Conservation (phyloP, 2,329 filamentous ascomycete genomes). For the Golovinomyces cichoracearum region DNA sequence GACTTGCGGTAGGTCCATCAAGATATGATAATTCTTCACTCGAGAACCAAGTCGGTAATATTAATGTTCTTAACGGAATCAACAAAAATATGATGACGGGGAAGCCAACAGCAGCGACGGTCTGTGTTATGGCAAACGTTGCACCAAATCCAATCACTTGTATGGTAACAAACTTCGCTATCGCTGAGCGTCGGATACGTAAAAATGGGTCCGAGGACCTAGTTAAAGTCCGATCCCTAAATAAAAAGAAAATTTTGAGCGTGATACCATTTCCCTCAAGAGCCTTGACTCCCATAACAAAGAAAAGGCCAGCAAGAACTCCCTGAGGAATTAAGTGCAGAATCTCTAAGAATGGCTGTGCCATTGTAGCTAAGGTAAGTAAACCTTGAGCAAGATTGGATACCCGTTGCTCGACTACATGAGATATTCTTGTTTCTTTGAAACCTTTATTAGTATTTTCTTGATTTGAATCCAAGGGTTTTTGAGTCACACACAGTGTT, state of each 20-base stretch:
- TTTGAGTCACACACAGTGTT: slow-evolving; percentile 45
- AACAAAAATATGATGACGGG: slow-evolving; percentile 20
- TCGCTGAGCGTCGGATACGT: slow-evolving; percentile 32
- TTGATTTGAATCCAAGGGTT: slow-evolving; percentile 19
- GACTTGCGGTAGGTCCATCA: slow-evolving; percentile 44
- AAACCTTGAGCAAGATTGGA: slow-evolving; percentile 58
- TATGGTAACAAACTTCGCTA: slow-evolving; percentile 45
- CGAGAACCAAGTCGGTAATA: slow-evolving; percentile 18
- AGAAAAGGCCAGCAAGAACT: slow-evolving; percentile 58
- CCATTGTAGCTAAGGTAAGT: slow-evolving; percentile 55
- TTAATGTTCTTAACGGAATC: slow-evolving; percentile 11
- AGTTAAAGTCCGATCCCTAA: slow-evolving; percentile 37
- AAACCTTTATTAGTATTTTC: slow-evolving; percentile 32
- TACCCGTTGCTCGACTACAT: slow-evolving; percentile 52
- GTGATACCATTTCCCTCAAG: slow-evolving; percentile 56
- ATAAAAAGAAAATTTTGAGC: slow-evolving; percentile 43
- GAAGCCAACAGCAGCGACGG: slow-evolving; percentile 58
- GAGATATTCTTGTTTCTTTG: slow-evolving; percentile 24
- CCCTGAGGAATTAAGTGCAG: slow-evolving; percentile 56
- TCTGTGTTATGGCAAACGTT: slow-evolving; percentile 64
- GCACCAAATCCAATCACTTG: slow-evolving; percentile 47
- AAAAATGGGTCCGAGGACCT: slow-evolving; percentile 31
- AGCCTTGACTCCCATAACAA: slow-evolving; percentile 61
- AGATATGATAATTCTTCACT: slow-evolving; percentile 10
- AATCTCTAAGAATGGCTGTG: slow-evolving; percentile 44